phyloP scores from a whole-genome alignment of 1,284 basidiomycete species.

The Malassezia nana region DNA sequence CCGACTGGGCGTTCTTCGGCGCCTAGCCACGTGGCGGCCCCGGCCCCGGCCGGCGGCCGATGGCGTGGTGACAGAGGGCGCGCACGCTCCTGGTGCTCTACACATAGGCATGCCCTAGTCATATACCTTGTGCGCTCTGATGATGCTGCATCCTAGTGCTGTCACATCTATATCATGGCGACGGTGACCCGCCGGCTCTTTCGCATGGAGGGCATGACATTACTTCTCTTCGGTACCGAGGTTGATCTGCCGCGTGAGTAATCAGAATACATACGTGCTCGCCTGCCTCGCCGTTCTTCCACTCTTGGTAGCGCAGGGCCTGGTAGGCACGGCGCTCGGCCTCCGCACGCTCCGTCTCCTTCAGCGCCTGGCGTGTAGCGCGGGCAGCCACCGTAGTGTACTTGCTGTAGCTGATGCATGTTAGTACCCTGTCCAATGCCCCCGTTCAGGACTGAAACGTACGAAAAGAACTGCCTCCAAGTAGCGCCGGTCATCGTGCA shows the following conservation, averaged over 20 bases:
- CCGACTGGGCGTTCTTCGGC: slow-evolving; percentile 65
- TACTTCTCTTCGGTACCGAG: slow-evolving; percentile 31
- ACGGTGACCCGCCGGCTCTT: not conserved
- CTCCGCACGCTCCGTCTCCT: slow-evolving; percentile 49
- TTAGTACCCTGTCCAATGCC: not conserved
- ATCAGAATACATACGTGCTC: slow-evolving; percentile 36
- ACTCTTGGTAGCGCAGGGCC: slow-evolving; percentile 50
- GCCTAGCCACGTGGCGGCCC: slow-evolving; percentile 4
- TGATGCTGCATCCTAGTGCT: not conserved
- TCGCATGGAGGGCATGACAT: slow-evolving; percentile 1
- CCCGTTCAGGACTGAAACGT: slow-evolving; percentile 14
- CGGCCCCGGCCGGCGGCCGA: too few species aligned
- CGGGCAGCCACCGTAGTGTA: slow-evolving; percentile 49
- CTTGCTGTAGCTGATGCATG: slow-evolving; percentile 49
- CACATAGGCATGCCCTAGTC: not conserved
- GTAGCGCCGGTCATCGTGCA: slow-evolving; percentile 35
- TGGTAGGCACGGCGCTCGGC: slow-evolving; percentile 49
- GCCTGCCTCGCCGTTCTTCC: slow-evolving; percentile 49
- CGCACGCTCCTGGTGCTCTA: too few species aligned
- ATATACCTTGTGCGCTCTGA: not conserved
- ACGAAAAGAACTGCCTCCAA: slow-evolving; percentile 45
- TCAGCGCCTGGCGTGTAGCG: slow-evolving; percentile 49
- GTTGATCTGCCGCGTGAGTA: slow-evolving; percentile 20
- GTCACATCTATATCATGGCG: not conserved
- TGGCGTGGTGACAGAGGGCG: too few species aligned